Evolutionary conservation across 495 filamentous ascomycete genomes (phyloP), one percentile per base, ranked within the genome.

Genomic region (Neurospora cerealis): DNA sequence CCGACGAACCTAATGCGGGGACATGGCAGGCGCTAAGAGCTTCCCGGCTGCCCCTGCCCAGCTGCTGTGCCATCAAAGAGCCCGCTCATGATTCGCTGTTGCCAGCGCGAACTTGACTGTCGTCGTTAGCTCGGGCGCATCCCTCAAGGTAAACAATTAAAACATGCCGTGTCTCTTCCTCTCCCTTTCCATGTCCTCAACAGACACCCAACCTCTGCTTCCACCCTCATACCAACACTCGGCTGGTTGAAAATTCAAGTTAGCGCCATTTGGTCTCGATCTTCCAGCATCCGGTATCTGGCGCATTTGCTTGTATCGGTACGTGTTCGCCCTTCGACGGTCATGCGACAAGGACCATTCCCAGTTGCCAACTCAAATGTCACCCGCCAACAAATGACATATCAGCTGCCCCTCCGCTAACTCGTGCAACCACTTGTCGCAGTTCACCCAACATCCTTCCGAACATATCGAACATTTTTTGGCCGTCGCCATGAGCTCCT

Each of bases 401-500:
- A 54, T 48, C 41, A 36, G 13, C 34, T 24, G 32, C 54, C 13
- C 54, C 15, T 34, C 48, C 54, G 54, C 54, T 66, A 34, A 66
- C 54, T 34, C 28, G 28, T 62, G 1, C 54, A 62, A 62, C 54
- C 15, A 62, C 54, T 36, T 66, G 54, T 66, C 28, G 32, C 76
- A 79, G 78, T 75, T 79, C 79, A 74, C 69, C 15, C 69, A 76
- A 75, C 73, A 78, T 78, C 41, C 54, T 75, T 42, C 71, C 72
- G 19, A 73, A 36, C 66, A 48, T 37, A 69, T 48, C 24, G n/a
- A 36, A 34, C 54, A 32, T 34, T 34, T 62, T 7, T 71, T 17
- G 70, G 42, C 46, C 54, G 32, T 70, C 75, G 73, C 74, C 71
- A 82, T 82, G 81, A 82, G 81, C 60, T 79, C 77, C 54, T 81